Evolutionary conservation across 108 stramenopile genomes (phyloP).

Genomic region (Parmales sp.): DNA sequence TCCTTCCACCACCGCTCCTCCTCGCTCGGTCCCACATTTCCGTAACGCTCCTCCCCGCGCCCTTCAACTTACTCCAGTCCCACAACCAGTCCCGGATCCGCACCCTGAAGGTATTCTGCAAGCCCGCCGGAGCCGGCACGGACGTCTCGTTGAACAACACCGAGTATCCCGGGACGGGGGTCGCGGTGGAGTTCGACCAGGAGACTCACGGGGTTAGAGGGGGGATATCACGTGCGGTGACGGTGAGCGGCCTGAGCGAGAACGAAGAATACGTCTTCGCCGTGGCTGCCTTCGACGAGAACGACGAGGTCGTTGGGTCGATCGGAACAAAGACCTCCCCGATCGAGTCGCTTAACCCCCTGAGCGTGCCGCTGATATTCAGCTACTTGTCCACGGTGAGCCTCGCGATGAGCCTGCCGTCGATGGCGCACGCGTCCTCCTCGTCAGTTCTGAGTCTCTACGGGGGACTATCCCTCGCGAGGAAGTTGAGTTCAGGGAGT

Average conservation of each 20-base stretch:
- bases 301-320: neutral
- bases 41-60: neutral
- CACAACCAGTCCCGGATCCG: neutral
- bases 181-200: conserved; percentile 10
- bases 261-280: conserved; percentile 17
- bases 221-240: neutral
- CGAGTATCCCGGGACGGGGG: conserved; percentile 11
- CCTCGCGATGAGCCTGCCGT: no score
- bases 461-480: no score
- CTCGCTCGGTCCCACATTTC: neutral
- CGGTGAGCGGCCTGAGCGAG: conserved; percentile 7
- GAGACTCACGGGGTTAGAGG: neutral
- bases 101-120: conserved; percentile 1
- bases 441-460: no score
- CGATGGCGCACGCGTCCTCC: no score
- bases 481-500: no score
- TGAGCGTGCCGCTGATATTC: conserved; percentile 3
- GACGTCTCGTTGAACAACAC: conserved; percentile 10
- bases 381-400: no score
- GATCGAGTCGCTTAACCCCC: conserved; percentile 10
- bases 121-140: conserved; percentile 10
- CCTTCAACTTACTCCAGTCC: neutral
- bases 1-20: neutral
- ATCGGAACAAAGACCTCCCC: neutral
- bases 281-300: conserved; percentile 13